Conservation (phyloP, 2,329 filamentous ascomycete genomes). For the Ophiostoma triangulosporum region DNA sequence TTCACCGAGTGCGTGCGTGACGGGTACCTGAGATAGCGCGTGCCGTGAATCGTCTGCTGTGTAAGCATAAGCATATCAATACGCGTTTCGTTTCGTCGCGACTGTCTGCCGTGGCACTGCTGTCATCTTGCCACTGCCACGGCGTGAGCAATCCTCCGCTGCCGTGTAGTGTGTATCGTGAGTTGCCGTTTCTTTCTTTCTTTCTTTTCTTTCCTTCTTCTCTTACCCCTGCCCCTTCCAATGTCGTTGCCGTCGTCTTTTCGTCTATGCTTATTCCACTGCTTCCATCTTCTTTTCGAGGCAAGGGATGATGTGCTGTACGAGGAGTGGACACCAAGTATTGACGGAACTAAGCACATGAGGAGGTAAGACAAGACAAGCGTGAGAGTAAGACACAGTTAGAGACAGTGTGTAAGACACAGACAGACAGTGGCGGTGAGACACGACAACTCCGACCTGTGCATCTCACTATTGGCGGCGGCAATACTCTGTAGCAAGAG, state of each 20-base stretch:
- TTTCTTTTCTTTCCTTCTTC: neutral
- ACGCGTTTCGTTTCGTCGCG: neutral
- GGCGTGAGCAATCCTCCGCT: neutral
- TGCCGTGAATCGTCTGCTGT: neutral
- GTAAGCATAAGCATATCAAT: neutral
- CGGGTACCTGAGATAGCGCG: neutral
- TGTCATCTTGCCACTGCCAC: neutral
- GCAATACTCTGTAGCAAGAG: neutral
- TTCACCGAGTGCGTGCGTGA: too few species aligned
- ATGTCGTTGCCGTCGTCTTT: neutral
- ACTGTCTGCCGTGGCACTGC: too few species aligned
- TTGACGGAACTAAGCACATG: neutral
- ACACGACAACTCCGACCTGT: neutral
- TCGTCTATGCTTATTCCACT: neutral
- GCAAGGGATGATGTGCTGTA: constrained; percentile 1
- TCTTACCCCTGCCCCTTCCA: too few species aligned
- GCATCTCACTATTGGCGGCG: too few species aligned
- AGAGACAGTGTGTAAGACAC: neutral
- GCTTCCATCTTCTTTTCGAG: neutral
- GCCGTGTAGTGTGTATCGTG: too few species aligned
- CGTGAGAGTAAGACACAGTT: too few species aligned
- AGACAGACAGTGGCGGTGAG: neutral
- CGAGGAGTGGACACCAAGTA: neutral
- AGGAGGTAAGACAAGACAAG: neutral
- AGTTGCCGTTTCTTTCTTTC: too few species aligned